Evolutionary conservation across 257 asterid species (phyloP).

Genomic region (Coffea canephora): DNA sequence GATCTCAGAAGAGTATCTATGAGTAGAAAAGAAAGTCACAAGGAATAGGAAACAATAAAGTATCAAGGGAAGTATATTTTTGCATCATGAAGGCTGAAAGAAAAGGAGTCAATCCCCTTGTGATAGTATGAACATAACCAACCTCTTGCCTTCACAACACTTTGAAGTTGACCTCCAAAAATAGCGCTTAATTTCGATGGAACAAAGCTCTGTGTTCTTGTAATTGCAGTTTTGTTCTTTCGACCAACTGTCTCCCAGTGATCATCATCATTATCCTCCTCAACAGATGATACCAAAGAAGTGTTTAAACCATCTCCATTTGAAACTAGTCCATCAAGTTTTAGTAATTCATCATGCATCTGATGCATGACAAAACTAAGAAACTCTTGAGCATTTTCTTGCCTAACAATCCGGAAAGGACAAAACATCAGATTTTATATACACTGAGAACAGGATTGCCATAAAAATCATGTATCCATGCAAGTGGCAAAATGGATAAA

Average conservation of each 20-base stretch:
- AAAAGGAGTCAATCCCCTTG: not conserved
- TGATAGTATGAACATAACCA: slow-evolving; percentile 14
- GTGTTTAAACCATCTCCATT: slow-evolving; percentile 49
- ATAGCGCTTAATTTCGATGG: slow-evolving; percentile 76
- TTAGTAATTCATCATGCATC: slow-evolving; percentile 89
- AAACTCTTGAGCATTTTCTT: slow-evolving; percentile 94
- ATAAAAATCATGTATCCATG: not conserved
- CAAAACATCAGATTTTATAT: too few species aligned
- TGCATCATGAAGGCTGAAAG: not conserved
- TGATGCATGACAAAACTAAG: slow-evolving; percentile 84
- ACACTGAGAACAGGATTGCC: not conserved
- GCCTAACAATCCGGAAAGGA: slow-evolving; percentile 45
- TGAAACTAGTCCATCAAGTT: slow-evolving; percentile 57
- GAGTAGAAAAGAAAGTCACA: not conserved
- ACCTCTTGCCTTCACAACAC: slow-evolving; percentile 89
- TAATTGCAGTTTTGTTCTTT: slow-evolving; percentile 61
- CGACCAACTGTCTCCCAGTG: slow-evolving; percentile 79
- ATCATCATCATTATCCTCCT: slow-evolving; percentile 53
- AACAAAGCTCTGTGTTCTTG: slow-evolving; percentile 72
- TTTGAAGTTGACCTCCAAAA: slow-evolving; percentile 76
- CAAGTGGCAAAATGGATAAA: too few species aligned
- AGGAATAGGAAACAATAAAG: not conserved
- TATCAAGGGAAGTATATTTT: not conserved
- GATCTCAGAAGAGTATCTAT: not conserved
- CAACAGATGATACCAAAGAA: slow-evolving; percentile 61